Conservation (phyloP, 768 basidiomycete genomes). For the Xerocomellus amylosporus region DNA sequence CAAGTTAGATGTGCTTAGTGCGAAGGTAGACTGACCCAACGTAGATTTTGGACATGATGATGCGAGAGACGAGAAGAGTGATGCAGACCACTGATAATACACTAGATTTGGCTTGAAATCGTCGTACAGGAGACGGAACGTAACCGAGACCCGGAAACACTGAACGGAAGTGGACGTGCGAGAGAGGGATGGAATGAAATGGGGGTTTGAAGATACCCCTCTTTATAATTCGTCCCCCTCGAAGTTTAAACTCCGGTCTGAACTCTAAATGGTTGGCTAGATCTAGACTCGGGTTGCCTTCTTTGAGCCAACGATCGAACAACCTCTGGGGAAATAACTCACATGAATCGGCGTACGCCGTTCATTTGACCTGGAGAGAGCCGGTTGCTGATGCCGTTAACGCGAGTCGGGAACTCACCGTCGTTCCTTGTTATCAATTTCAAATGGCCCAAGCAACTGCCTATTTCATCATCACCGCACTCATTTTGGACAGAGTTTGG, state of each 20-base stretch:
- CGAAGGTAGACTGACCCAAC: constrained; percentile 86
- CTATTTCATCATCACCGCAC: not conserved
- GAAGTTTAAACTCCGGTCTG: constrained; percentile 50
- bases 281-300: constrained; percentile 25
- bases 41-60: constrained; percentile 84
- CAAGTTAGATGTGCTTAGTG: constrained; percentile 43
- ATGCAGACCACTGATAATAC: constrained; percentile 41
- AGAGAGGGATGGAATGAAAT: constrained; percentile 37
- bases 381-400: not conserved
- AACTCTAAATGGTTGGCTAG: constrained; percentile 26
- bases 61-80: constrained; percentile 19
- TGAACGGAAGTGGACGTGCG: constrained; percentile 48
- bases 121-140: constrained; percentile 52
- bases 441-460: constrained; percentile 15
- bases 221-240: constrained; percentile 42
- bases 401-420: constrained; percentile 1
- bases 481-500: not conserved
- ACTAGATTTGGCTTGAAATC: constrained; percentile 47
- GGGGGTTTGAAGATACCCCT: constrained; percentile 30
- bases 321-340: constrained; percentile 8
- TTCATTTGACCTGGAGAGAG: not conserved
- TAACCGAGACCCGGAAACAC: constrained; percentile 55
- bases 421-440: constrained; percentile 24
- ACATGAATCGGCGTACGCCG: not conserved
- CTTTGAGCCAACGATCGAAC: constrained; percentile 18